phyloP scores from a whole-genome alignment of 176 grass and related monocot genomes.

The barley (Hordeum vulgare) region DNA sequence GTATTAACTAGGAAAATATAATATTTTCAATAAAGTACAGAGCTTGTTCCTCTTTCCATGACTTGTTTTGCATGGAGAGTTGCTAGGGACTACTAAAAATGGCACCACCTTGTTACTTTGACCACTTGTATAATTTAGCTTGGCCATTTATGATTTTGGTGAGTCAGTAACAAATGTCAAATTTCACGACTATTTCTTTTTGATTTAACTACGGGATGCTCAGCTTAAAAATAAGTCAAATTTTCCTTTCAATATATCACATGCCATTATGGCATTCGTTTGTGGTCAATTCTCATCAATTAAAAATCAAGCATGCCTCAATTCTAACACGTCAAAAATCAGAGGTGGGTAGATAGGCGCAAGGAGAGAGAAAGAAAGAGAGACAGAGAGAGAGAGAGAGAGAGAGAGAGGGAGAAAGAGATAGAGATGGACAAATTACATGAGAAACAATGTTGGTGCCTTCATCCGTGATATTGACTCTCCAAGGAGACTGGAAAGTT shows the following conservation, averaged over 20 bases:
- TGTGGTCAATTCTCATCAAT: background rate
- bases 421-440: background rate
- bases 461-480: background rate
- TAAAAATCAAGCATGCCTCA: background rate
- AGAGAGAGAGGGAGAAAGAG: background rate
- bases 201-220: background rate
- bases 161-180: background rate
- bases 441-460: background rate
- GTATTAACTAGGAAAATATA: too few relatives aligned
- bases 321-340: background rate
- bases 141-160: background rate
- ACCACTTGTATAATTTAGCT: background rate
- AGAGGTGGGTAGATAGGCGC: background rate
- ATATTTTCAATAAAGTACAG: too few relatives aligned
- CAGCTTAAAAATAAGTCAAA: background rate
- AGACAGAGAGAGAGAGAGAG: background rate
- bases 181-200: background rate
- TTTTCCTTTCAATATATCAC: background rate
- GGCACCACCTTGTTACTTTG: too few relatives aligned
- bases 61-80: too few relatives aligned
- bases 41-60: too few relatives aligned
- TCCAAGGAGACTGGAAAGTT: background rate
- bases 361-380: too few relatives aligned
- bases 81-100: too few relatives aligned
- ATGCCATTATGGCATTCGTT: background rate